Conservation (phyloP, 495 filamentous ascomycete species). For the Penicillium manginii region DNA sequence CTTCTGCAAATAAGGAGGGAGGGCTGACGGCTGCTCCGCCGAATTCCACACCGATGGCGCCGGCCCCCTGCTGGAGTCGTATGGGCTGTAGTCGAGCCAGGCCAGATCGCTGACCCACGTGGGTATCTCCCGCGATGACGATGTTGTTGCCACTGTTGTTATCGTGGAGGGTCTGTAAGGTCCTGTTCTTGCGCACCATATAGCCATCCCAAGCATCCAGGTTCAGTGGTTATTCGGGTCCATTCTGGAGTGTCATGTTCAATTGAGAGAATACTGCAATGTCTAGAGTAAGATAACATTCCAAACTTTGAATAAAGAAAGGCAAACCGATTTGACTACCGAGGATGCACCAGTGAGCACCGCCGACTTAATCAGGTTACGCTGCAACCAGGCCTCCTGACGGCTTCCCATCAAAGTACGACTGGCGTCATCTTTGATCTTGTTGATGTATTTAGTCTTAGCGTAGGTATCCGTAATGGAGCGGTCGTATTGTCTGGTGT, state of each 20-base stretch:
- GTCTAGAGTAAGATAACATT: constrained; percentile 10
- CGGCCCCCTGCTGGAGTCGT: constrained; percentile 60
- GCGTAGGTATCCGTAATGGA: too few species aligned
- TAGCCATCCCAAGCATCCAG: constrained; percentile 58
- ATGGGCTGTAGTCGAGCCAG: constrained; percentile 60
- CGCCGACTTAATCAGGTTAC: neutral
- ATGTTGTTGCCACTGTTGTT: too few species aligned
- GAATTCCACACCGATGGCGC: constrained; percentile 68
- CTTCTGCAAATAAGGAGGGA: too few species aligned
- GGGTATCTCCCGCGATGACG: constrained; percentile 39
- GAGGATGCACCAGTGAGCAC: constrained; percentile 13
- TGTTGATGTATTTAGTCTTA: too few species aligned
- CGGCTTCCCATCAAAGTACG: too few species aligned
- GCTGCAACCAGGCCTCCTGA: too few species aligned
- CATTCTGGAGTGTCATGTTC: constrained; percentile 9
- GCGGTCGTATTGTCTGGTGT: too few species aligned
- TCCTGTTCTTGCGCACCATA: constrained; percentile 45
- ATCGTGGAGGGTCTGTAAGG: too few species aligned
- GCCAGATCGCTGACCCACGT: constrained; percentile 66
- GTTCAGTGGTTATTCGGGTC: constrained; percentile 12
- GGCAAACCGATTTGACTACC: constrained; percentile 11
- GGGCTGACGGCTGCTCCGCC: constrained; percentile 41
- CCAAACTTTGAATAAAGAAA: constrained; percentile 5
- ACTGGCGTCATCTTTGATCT: too few species aligned
- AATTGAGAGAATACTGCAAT: constrained; percentile 13